Conservation (phyloP, 2,329 filamentous ascomycete genomes). For the Diaporthe ilicicola region DNA sequence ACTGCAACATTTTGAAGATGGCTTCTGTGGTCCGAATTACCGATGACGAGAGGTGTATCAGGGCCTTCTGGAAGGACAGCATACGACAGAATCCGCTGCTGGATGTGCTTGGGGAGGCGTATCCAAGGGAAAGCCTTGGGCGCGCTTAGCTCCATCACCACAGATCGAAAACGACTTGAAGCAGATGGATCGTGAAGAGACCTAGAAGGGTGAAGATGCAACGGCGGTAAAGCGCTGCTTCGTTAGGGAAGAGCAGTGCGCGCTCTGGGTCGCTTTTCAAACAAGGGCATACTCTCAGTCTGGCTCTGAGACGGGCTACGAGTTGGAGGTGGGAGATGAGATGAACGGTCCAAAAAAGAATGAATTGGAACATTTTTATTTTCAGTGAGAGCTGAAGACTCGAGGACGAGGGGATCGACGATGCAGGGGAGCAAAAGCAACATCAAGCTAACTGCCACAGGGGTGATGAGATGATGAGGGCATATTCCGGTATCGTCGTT, state of each 20-base stretch:
- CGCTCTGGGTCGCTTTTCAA: slow-evolving; percentile 1
- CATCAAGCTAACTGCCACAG: background rate
- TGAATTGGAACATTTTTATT: background rate
- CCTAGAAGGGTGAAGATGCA: background rate
- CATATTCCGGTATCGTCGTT: background rate
- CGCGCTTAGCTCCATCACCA: background rate
- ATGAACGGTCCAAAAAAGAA: background rate
- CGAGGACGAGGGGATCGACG: background rate
- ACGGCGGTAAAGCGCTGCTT: slow-evolving; percentile 1
- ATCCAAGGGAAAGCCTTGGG: background rate
- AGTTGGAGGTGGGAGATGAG: background rate
- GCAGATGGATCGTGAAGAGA: background rate
- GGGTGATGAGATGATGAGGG: slow-evolving; percentile 2
- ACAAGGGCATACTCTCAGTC: background rate
- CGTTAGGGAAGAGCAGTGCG: background rate
- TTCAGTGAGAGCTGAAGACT: background rate
- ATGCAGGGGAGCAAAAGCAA: background rate
- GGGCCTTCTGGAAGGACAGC: slow-evolving; percentile 7
- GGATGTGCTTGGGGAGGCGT: slow-evolving; percentile 4
- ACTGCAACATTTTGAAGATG: slow-evolving; percentile 11
- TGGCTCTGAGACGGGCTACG: slow-evolving; percentile 5
- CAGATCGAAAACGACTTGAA: background rate
- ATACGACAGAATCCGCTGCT: slow-evolving; percentile 11
- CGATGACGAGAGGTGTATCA: background rate
- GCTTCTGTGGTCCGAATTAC: background rate